Evolutionary conservation across 169 alveolate genomes (phyloP).

Genomic region (Theileria sp.): DNA sequence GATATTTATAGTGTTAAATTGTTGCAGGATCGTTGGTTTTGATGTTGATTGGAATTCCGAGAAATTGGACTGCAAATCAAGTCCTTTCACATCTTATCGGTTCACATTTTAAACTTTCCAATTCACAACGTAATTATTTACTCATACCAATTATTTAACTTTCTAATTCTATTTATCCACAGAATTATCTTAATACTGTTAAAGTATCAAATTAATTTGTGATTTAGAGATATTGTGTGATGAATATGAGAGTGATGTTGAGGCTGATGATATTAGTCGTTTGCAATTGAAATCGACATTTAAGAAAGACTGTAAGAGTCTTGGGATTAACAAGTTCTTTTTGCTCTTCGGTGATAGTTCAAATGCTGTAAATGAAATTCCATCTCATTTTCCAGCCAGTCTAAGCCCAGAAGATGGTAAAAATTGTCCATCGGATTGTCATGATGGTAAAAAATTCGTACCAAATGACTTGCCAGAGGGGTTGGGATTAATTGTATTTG

Average conservation of each 20-base stretch:
- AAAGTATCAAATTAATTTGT: background rate
- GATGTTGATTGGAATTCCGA: conserved; percentile 62
- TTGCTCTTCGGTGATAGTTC: conserved; percentile 48
- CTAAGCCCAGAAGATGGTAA: background rate
- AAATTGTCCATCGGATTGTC: background rate
- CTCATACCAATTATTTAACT: background rate
- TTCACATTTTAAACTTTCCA: conserved; percentile 11
- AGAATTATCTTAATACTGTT: too few species aligned
- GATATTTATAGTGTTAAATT: background rate
- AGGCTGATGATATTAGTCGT: background rate
- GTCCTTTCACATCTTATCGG: conserved; percentile 38
- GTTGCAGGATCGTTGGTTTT: conserved; percentile 49
- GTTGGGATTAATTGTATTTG: conserved; percentile 59
- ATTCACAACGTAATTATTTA: background rate
- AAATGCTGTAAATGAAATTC: conserved; percentile 51
- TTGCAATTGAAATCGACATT: background rate
- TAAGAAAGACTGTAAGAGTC: conserved; percentile 28
- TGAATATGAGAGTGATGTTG: conserved; percentile 22
- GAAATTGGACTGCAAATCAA: conserved; percentile 46
- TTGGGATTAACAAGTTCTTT: conserved; percentile 53
- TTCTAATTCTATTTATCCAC: too few species aligned
- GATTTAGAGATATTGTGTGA: conserved; percentile 20
- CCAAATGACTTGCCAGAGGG: conserved; percentile 60
- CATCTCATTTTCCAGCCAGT: conserved; percentile 30
- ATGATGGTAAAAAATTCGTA: background rate